Base-by-base conservation (phyloP, 2,329 filamentous ascomycete species). In the Fusarium austroafricanum region DNA sequence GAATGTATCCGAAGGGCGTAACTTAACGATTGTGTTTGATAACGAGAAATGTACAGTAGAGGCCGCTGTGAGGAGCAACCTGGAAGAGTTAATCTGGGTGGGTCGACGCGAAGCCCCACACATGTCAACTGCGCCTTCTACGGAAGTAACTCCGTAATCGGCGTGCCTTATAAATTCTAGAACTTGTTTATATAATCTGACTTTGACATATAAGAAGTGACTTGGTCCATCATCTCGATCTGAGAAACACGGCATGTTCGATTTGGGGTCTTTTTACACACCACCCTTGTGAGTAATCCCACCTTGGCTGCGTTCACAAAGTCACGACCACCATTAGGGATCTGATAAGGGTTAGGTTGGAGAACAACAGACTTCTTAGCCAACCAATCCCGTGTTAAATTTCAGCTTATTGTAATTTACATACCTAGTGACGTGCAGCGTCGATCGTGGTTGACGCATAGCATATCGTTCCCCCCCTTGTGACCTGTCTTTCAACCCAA, bases 1-100 rank as follows among this genome's bases (percentile, higher is more conserved):
- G 39, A 40, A 28, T 26, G 18, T 63, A 49, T 49, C 58, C 49
- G 58, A 28, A 49, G 15, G 51, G 51, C 31, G 42, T 21, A 14
- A 9, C 31, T 31, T 21, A 14, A 8, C 15, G 33, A 35, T 35
- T 35, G 15, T 17, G 9, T 20, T 33, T 4, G 42, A n/a, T 55
- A 18, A 31, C 11, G 12, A 12, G 50, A 18, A 43, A 31, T 26
- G 12, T 6, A 37, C 33, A n/a, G 12, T 6, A 11, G 47, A 21
- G 38, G 35, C 28, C 28, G 29, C 29, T 10, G 46, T 23, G 42
- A 55, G 33, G 46, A 61, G 46, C 38, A 23, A n/a, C n/a, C n/a
- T n/a, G n/a, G n/a, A n/a, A 35, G 43, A 43, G 43, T 58, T 60
- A 23, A 29, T n/a, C 17, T 51, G n/a, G 35, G 18, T 54, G 21